phyloP scores from a whole-genome alignment of 352 stramenopile genomes.

The Pythium phragmitis region DNA sequence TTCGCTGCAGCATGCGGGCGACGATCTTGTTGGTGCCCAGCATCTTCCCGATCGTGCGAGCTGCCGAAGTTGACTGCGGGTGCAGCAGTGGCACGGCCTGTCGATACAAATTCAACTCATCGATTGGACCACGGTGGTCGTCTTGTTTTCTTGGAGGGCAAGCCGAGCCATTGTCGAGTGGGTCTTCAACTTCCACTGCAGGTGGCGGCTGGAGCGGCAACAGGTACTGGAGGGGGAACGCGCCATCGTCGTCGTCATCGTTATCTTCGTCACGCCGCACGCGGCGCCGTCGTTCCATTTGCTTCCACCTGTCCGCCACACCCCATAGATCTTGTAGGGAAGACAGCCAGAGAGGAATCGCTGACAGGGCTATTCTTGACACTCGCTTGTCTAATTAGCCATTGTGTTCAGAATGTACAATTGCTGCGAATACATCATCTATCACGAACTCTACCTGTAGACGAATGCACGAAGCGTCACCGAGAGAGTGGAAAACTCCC shows the following conservation, averaged over 20 bases:
- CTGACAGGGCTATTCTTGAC: slow-evolving; percentile 18
- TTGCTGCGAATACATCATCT: not conserved
- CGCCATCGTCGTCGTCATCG: not conserved
- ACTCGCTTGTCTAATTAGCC: not conserved
- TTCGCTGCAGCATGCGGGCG: slow-evolving; percentile 55
- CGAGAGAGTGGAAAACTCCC: not conserved
- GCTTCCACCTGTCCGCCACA: not conserved
- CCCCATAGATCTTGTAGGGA: no score
- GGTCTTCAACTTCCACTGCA: not conserved
- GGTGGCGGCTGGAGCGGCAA: slow-evolving; percentile 5
- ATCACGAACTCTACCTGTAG: slow-evolving; percentile 1
- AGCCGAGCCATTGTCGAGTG: not conserved
- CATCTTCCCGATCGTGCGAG: slow-evolving; percentile 59
- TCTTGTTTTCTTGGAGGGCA: not conserved
- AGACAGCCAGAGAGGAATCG: no score
- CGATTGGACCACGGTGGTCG: not conserved
- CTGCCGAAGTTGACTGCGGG: slow-evolving; percentile 51
- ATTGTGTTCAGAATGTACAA: not conserved
- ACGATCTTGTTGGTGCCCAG: slow-evolving; percentile 41
- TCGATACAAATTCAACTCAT: slow-evolving; percentile 42
- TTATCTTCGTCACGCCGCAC: not conserved
- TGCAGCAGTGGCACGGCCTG: slow-evolving; percentile 61
- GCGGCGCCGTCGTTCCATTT: slow-evolving; percentile 7
- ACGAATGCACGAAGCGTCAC: not conserved
- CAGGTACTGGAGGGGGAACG: slow-evolving; percentile 20